phyloP scores from a whole-genome alignment of 2,329 filamentous ascomycete genomes.

The Claviceps purpurea region DNA sequence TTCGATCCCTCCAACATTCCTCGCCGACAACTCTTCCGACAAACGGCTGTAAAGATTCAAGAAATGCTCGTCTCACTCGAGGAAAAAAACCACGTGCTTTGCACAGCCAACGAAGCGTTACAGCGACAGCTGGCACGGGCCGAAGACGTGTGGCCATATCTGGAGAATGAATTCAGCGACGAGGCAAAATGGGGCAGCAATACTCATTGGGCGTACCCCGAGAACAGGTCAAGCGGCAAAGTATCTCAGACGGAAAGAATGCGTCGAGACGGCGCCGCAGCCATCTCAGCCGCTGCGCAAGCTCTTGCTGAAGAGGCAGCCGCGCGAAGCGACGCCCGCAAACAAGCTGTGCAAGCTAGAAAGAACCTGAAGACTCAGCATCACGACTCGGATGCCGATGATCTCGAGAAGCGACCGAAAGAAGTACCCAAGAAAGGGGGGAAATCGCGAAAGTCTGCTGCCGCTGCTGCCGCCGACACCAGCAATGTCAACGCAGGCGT shows the following conservation, averaged over 20 bases:
- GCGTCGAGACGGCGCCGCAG: slow-evolving; percentile 64
- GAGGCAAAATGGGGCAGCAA: slow-evolving; percentile 86
- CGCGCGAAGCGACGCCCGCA: slow-evolving; percentile 69
- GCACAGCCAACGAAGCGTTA: slow-evolving; percentile 81
- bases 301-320: slow-evolving; percentile 73
- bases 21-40: slow-evolving; percentile 62
- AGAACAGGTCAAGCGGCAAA: slow-evolving; percentile 54
- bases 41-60: slow-evolving; percentile 63
- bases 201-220: slow-evolving; percentile 90
- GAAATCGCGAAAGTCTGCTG: slow-evolving; percentile 51
- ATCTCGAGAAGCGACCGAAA: slow-evolving; percentile 40
- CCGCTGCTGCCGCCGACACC: slow-evolving; percentile 28
- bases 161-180: slow-evolving; percentile 83
- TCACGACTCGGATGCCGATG: slow-evolving; percentile 69
- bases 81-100: slow-evolving; percentile 94
- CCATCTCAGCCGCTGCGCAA: slow-evolving; percentile 63
- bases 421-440: slow-evolving; percentile 47
- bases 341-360: slow-evolving; percentile 67
- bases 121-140: slow-evolving; percentile 73
- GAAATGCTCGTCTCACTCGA: slow-evolving; percentile 84
- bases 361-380: slow-evolving; percentile 58
- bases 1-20: slow-evolving; percentile 46
- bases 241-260: slow-evolving; percentile 58
- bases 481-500: slow-evolving; percentile 51
- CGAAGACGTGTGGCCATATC: slow-evolving; percentile 74